Evolutionary conservation across 2,329 filamentous ascomycete species (phyloP).

Genomic region (Chaetoscypha palmicola): DNA sequence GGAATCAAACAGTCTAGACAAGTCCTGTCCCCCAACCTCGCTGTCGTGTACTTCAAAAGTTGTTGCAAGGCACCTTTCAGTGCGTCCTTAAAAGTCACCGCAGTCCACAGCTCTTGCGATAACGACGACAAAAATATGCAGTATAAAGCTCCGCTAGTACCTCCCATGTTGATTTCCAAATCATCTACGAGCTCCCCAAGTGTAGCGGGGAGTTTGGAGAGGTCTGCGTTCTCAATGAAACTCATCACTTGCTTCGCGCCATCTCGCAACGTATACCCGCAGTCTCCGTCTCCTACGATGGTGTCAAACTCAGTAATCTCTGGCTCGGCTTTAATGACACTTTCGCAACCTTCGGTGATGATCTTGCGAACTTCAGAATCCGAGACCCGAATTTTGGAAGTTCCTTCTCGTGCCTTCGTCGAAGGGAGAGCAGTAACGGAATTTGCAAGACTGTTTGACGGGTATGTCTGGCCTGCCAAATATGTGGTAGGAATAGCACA

Average conservation of each 20-base stretch:
- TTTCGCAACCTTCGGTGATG: slow-evolving; percentile 18
- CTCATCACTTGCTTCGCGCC: slow-evolving; percentile 30
- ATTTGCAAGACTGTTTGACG: slow-evolving; percentile 8
- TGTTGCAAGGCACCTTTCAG: slow-evolving; percentile 18
- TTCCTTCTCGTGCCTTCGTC: slow-evolving; percentile 4
- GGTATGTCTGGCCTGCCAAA: slow-evolving; percentile 12
- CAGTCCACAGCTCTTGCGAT: slow-evolving; percentile 13
- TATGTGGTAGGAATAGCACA: slow-evolving; percentile 14
- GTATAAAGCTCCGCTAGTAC: slow-evolving; percentile 30
- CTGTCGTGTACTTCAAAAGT: slow-evolving; percentile 26
- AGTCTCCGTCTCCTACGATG: slow-evolving; percentile 31
- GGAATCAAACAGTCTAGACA: slow-evolving; percentile 30
- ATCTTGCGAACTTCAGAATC: slow-evolving; percentile 17
- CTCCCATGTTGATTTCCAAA: slow-evolving; percentile 29
- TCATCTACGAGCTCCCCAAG: slow-evolving; percentile 24
- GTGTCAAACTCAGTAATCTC: slow-evolving; percentile 46
- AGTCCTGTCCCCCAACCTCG: slow-evolving; percentile 29
- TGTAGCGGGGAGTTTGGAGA: slow-evolving; percentile 15
- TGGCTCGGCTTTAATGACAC: slow-evolving; percentile 37
- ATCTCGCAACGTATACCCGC: slow-evolving; percentile 27
- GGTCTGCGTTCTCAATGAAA: slow-evolving; percentile 16
- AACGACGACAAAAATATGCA: slow-evolving; percentile 28
- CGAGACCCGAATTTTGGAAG: slow-evolving; percentile 12
- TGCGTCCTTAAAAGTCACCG: slow-evolving; percentile 13
- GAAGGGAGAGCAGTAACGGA: not conserved